phyloP scores from a whole-genome alignment of 1,139 yeast species.

The Kodamaea alishanica region DNA sequence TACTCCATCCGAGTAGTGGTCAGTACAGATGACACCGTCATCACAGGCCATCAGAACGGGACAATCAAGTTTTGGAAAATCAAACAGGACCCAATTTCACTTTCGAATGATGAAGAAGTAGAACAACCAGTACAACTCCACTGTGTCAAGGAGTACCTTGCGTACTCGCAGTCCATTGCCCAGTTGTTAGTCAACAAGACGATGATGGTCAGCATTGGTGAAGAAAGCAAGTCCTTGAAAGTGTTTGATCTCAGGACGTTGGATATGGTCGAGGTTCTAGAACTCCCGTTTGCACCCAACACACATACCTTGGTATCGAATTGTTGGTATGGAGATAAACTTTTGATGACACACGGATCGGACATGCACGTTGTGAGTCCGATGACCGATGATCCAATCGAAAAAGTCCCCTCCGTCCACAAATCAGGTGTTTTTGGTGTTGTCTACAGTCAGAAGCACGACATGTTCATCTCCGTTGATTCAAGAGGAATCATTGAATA shows the following conservation, averaged over 20 bases:
- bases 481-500: conserved; percentile 41
- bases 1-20: conserved; percentile 10
- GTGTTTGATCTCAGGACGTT: conserved; percentile 38
- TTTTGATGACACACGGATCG: conserved; percentile 20
- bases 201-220: conserved; percentile 29
- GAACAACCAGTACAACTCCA: conserved; percentile 22
- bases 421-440: conserved; percentile 24
- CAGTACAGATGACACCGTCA: conserved; percentile 17
- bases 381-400: conserved; percentile 16
- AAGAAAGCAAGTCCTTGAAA: conserved; percentile 22
- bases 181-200: conserved; percentile 12
- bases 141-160: conserved; percentile 34
- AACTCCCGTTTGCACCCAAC: conserved; percentile 22
- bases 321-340: conserved; percentile 20
- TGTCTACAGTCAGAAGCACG: conserved; percentile 23
- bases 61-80: conserved; percentile 38
- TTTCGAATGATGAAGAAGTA: no score
- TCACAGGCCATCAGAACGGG: conserved; percentile 40
- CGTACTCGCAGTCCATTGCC: conserved; percentile 20
- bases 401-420: conserved; percentile 23
- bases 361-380: conserved; percentile 22
- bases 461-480: conserved; percentile 39
- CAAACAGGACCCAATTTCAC: neutral
- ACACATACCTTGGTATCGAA: conserved; percentile 9
- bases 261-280: conserved; percentile 39